Evolutionary conservation across 78 protist genomes (phyloP).

Genomic region (Protostelium mycophagum): DNA sequence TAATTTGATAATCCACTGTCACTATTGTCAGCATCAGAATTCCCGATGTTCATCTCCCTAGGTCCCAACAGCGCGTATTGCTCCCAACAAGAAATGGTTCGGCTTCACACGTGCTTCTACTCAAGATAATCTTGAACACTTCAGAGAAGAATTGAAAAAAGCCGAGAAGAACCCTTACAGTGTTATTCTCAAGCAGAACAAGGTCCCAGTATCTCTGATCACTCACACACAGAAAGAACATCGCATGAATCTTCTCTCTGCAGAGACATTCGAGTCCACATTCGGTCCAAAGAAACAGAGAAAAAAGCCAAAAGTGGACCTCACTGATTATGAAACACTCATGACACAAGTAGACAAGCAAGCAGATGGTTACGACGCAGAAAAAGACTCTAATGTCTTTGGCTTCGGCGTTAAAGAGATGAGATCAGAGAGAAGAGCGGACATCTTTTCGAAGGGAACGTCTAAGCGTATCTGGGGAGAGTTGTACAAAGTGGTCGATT

Average conservation of each 20-base stretch:
- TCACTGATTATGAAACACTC: slow-evolving; percentile 18
- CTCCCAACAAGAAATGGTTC: slow-evolving; percentile 72
- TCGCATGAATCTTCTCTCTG: slow-evolving; percentile 34
- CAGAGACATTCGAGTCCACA: slow-evolving; percentile 80
- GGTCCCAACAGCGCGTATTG: slow-evolving; percentile 52
- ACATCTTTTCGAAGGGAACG: slow-evolving; percentile 89
- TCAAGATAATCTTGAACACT: slow-evolving; percentile 63
- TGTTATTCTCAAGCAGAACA: slow-evolving; percentile 35
- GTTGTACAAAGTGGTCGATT: slow-evolving; percentile 93
- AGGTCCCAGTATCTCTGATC: slow-evolving; percentile 43
- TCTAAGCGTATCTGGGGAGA: slow-evolving; percentile 94
- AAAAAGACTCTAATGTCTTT: slow-evolving; percentile 68
- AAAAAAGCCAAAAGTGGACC: slow-evolving; percentile 73
- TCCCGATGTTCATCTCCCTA: background rate
- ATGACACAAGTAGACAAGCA: slow-evolving; percentile 6
- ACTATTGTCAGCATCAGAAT: background rate
- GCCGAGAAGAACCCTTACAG: slow-evolving; percentile 55
- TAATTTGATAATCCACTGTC: no score
- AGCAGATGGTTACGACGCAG: slow-evolving; percentile 47
- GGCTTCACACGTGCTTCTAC: slow-evolving; percentile 68
- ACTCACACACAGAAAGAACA: slow-evolving; percentile 29
- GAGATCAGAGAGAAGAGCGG: slow-evolving; percentile 24
- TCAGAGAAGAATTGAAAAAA: slow-evolving; percentile 44
- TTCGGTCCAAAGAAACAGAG: slow-evolving; percentile 87
- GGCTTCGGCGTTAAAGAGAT: slow-evolving; percentile 6